Percentiles rank a stretch among this genome's conserved stretches.
Evolutionary conservation across 768 basidiomycete genomes (phyloP).

Genomic region (Boletus tomentosulus): DNA sequence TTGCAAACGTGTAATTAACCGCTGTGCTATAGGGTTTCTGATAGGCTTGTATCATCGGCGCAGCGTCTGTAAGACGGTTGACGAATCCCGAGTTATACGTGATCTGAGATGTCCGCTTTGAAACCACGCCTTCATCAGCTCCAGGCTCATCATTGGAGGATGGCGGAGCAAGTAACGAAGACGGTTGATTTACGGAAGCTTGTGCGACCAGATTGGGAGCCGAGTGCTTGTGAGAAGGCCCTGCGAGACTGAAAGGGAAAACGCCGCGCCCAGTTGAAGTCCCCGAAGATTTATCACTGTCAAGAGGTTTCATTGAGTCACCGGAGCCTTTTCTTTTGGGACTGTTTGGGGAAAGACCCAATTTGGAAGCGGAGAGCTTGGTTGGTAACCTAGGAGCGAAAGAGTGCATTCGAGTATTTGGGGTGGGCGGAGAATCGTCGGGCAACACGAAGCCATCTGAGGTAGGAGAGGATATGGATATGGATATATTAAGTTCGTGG

Average conservation of each 20-base stretch:
- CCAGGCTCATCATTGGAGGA: slow-evolving; percentile 40
- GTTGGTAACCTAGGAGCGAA: slow-evolving; percentile 71
- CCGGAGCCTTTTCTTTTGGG: slow-evolving; percentile 57
- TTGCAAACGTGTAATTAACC: slow-evolving; percentile 40
- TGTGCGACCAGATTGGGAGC: slow-evolving; percentile 12
- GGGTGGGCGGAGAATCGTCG: slow-evolving; percentile 36
- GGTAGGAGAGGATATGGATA: slow-evolving; percentile 45
- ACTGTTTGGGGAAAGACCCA: slow-evolving; percentile 41
- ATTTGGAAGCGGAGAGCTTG: slow-evolving; percentile 55
- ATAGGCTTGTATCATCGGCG: slow-evolving; percentile 36
- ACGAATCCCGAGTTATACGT: slow-evolving; percentile 72
- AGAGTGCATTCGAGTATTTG: slow-evolving; percentile 62
- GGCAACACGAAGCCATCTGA: slow-evolving; percentile 33
- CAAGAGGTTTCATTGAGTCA: slow-evolving; percentile 28
- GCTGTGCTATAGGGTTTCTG: slow-evolving; percentile 30
- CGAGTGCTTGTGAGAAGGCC: slow-evolving; percentile 29
- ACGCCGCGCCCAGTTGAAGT: slow-evolving; percentile 19
- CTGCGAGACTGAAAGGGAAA: slow-evolving; percentile 29
- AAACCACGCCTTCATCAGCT: slow-evolving; percentile 33
- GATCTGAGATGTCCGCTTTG: slow-evolving; percentile 72
- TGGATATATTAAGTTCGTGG: slow-evolving; percentile 38
- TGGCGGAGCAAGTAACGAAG: slow-evolving; percentile 50
- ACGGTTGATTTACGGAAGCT: slow-evolving; percentile 31
- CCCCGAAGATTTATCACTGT: slow-evolving; percentile 24
- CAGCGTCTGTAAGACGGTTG: slow-evolving; percentile 58